Percentiles rank a stretch among this genome's conserved stretches.
Evolutionary conservation across 1,284 basidiomycete species (phyloP).

Genomic region (Tetrapyrgos nigripes): DNA sequence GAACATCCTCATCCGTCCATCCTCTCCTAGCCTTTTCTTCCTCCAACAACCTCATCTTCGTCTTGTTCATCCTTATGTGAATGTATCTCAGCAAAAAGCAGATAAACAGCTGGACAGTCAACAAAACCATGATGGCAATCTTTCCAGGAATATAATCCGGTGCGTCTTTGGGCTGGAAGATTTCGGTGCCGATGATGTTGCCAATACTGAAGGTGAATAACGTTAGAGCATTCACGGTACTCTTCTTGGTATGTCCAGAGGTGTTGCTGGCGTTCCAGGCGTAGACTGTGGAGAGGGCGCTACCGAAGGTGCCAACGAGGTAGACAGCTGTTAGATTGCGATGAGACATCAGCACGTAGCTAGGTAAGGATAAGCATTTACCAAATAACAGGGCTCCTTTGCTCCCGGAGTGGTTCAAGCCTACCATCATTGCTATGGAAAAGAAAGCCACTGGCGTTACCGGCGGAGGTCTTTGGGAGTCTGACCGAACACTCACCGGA

Average conservation of each 20-base stretch:
- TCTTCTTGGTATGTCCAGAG: conserved; percentile 74
- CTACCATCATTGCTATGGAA: conserved; percentile 59
- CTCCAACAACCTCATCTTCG: conserved; percentile 51
- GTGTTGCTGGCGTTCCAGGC: conserved; percentile 58
- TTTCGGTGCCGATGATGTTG: conserved; percentile 68
- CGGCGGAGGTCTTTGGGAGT: neutral
- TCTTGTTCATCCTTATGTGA: conserved; percentile 60
- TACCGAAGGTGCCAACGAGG: conserved; percentile 65
- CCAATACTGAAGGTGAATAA: conserved; percentile 61
- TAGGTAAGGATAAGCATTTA: conserved; percentile 26
- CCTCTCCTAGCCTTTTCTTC: conserved; percentile 52
- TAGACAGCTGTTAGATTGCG: conserved; percentile 51
- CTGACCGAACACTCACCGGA: conserved; percentile 40
- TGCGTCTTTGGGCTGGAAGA: conserved; percentile 67
- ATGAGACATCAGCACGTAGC: neutral
- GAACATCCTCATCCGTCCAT: conserved; percentile 64
- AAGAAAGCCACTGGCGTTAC: neutral
- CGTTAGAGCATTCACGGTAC: conserved; percentile 67
- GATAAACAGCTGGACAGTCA: conserved; percentile 57
- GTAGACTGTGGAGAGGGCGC: conserved; percentile 65
- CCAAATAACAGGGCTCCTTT: conserved; percentile 68
- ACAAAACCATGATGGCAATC: conserved; percentile 63
- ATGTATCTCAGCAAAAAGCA: conserved; percentile 59
- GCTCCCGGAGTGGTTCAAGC: conserved; percentile 52
- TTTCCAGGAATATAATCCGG: conserved; percentile 70